Conservation (phyloP, 106 monocot genomes). For the Gastrodia elata region DNA sequence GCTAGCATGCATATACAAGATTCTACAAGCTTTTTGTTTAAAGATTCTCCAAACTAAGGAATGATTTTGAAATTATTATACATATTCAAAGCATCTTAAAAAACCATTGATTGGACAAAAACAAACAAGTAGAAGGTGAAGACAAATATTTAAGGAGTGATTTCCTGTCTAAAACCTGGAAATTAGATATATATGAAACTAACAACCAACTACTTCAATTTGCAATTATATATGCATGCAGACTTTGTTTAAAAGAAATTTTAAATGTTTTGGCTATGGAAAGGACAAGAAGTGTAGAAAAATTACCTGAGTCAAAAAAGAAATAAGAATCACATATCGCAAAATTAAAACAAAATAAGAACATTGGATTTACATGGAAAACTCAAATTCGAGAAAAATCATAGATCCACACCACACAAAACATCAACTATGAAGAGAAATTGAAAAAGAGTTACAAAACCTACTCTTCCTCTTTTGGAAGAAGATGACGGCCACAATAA, state of each 20-base stretch:
- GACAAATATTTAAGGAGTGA: not conserved
- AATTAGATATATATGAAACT: not conserved
- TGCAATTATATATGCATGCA: not conserved
- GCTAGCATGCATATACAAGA: not conserved
- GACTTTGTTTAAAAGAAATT: not conserved
- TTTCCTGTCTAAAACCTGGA: not conserved
- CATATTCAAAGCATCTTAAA: not conserved
- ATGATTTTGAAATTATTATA: not conserved
- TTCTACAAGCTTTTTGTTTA: too few relatives aligned
- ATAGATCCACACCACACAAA: too few relatives aligned
- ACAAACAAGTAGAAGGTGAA: not conserved
- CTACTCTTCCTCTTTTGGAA: too few relatives aligned
- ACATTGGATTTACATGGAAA: too few relatives aligned
- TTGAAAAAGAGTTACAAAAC: too few relatives aligned
- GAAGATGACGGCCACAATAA: too few relatives aligned
- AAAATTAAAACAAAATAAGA: too few relatives aligned
- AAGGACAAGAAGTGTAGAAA: too few relatives aligned
- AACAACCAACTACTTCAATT: not conserved
- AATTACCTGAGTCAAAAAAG: too few relatives aligned
- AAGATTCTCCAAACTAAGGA: not conserved
- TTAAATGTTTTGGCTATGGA: not conserved
- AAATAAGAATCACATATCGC: too few relatives aligned
- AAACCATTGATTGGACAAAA: not conserved
- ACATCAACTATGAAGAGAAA: too few relatives aligned
- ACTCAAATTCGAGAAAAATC: too few relatives aligned